These are phyloP conservation scores for Asterophora lycoperdoides DNA, from an alignment of 768 basidiomycete species.

Conservation along the genomic window DNA sequence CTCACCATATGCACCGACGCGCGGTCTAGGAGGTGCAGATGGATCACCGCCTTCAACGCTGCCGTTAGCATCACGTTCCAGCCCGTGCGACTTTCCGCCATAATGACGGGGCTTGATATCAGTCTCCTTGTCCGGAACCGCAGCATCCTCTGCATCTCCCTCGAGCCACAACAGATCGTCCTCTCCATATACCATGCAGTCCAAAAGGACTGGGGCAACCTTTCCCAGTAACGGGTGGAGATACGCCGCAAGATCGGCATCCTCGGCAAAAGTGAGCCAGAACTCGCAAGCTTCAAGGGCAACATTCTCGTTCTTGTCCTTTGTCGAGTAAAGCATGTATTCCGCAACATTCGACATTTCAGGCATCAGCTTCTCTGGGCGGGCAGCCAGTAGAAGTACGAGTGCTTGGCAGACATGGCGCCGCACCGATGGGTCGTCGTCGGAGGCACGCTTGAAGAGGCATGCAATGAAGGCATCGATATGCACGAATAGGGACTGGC, in stretches of 20 bases:
- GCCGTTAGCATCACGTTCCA: slow-evolving; percentile 63
- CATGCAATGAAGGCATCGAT: slow-evolving; percentile 92
- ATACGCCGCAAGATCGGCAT: slow-evolving; percentile 79
- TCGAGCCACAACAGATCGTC: slow-evolving; percentile 95
- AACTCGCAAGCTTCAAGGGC: slow-evolving; percentile 99
- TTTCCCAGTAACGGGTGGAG: slow-evolving; percentile 85
- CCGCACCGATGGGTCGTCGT: slow-evolving; percentile 90
- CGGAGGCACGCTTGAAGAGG: slow-evolving; percentile 92
- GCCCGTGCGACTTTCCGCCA: slow-evolving; percentile 76
- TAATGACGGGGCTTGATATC: slow-evolving; percentile 98
- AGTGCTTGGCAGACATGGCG: slow-evolving; percentile 95
- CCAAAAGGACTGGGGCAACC: slow-evolving; percentile 90
- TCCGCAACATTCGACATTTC: slow-evolving; percentile 94
- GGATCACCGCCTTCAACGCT: slow-evolving; percentile 33
- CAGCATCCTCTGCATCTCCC: slow-evolving; percentile 84
- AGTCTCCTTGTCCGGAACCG: slow-evolving; percentile 86
- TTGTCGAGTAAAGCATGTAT: slow-evolving; percentile 98
- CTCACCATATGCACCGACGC: slow-evolving; percentile 69
- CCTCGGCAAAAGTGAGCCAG: slow-evolving; percentile 98
- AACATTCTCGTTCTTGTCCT: slow-evolving; percentile 95
- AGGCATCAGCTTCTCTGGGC: slow-evolving; percentile 95
- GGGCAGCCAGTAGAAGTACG: slow-evolving; percentile 85
- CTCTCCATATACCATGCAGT: slow-evolving; percentile 97
- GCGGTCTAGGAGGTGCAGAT: slow-evolving; percentile 34
- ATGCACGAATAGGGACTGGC: slow-evolving; percentile 83